phyloP scores from a whole-genome alignment of 2,329 filamentous ascomycete genomes.

The Ophiostoma pallidulum region DNA sequence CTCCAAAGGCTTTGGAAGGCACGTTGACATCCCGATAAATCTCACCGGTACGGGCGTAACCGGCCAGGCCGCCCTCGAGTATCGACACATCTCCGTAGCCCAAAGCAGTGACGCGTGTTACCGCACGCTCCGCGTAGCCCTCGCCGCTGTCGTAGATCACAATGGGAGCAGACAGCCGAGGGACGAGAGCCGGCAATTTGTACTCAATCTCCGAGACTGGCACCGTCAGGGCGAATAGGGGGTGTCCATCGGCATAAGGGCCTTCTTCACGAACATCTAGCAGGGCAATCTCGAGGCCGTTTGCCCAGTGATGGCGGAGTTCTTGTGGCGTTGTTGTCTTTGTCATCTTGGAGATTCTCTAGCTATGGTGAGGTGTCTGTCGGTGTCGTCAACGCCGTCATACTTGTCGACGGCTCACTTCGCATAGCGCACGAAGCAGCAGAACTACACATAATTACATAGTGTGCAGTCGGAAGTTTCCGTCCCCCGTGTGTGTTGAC shows the following conservation, averaged over 20 bases:
- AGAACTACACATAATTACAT: too few species aligned
- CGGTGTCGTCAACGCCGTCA: too few species aligned
- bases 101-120: neutral
- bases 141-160: conserved; percentile 9
- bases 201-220: conserved; percentile 5
- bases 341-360: neutral
- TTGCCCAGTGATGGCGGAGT: conserved; percentile 5
- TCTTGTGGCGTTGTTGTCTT: conserved; percentile 1
- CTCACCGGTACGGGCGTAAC: conserved; percentile 5
- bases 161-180: neutral
- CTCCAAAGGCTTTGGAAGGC: conserved; percentile 11
- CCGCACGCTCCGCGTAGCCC: conserved; percentile 6
- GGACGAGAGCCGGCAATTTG: conserved; percentile 6
- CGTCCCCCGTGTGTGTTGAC: too few species aligned
- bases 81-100: conserved; percentile 2
- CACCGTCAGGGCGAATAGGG: conserved; percentile 9
- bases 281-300: conserved; percentile 7
- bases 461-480: too few species aligned
- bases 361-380: neutral
- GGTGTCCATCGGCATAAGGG: conserved; percentile 6
- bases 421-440: too few species aligned
- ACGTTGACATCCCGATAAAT: conserved; percentile 10
- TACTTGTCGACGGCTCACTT: too few species aligned
- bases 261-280: conserved; percentile 11
- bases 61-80: conserved; percentile 2